These are phyloP conservation scores for Corinectria fuckeliana DNA, from an alignment of 2,329 filamentous ascomycete genomes.

Conservation along the genomic window DNA sequence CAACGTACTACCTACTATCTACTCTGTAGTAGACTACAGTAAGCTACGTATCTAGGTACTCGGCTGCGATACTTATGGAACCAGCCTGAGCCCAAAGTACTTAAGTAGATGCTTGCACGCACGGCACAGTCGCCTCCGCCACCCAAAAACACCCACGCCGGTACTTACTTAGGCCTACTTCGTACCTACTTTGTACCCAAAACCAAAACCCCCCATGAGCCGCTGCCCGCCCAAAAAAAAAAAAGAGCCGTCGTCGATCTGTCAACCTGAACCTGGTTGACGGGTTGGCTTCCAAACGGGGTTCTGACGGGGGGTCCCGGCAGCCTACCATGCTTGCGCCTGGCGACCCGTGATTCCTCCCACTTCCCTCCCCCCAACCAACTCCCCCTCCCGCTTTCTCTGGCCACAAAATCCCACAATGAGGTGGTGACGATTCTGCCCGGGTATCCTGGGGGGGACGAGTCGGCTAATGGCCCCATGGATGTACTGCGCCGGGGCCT, in stretches of 20 bases:
- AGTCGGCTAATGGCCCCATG: constrained; percentile 10
- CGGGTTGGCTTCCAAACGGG: constrained; percentile 9
- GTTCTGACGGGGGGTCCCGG: constrained; percentile 3
- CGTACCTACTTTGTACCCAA: background rate
- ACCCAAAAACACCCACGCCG: background rate
- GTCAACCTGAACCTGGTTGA: constrained; percentile 15
- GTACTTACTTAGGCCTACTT: too few species aligned
- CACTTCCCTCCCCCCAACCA: background rate
- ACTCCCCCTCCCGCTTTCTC: background rate
- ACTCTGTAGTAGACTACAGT: too few species aligned
- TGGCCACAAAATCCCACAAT: background rate
- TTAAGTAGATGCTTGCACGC: too few species aligned
- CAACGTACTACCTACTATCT: background rate
- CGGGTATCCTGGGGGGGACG: background rate
- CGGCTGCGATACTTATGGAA: background rate
- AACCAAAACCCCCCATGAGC: background rate
- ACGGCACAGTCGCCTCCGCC: too few species aligned
- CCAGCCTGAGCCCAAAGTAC: background rate
- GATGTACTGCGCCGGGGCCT: constrained; percentile 1
- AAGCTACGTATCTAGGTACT: too few species aligned
- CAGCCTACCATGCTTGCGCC: background rate
- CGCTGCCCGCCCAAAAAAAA: background rate
- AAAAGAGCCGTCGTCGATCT: constrained; percentile 5
- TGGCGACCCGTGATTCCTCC: background rate
- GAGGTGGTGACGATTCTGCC: constrained; percentile 4